Base-by-base conservation (phyloP, 2,329 filamentous ascomycete species). In the Dactylellina sp. region DNA sequence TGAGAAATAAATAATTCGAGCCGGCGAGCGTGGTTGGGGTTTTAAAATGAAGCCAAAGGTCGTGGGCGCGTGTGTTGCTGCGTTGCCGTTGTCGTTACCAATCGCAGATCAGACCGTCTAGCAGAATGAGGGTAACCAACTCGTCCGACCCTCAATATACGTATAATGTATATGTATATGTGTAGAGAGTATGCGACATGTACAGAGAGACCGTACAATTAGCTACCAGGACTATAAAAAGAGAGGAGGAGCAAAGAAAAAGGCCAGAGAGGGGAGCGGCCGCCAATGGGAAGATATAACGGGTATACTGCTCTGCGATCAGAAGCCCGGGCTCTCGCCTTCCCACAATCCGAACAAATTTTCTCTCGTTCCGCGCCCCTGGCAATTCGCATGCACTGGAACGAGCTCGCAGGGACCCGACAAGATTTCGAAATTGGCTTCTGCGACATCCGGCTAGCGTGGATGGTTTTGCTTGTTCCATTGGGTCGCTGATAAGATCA, bases 301-400 rank as follows among this genome's bases (percentile, higher is more conserved):
- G 25, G 25, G 49, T 18, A 52, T 52, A 50, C 24, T 50, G 46
- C 11, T 22, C 20, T 28, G 46, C 20, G 46, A 50, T 12, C 39
- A 42, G 14, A 28, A 5, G 28, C 49, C 24, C 68, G 70, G 70
- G 24, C 70, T 66, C 61, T 57, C 70, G 70, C 70, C 55, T 74
- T 74, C 70, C 70, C 61, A 62, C 61, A 74, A 74, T 74, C 70
- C 70, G 70, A 74, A 64, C 53, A 72, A 60, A 65, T 61, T 66
- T 66, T 66, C 49, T 61, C 56, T 35, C 25, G 56, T 53, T 49
- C 32, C 32, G 20, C 35, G 52, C 42, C 40, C 62, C 50, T 57
- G 62, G 52, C 42, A 6, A 16, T 40, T 40, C 6, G 32, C 32
- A 35, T 6, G 32, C 12, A 6, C 16, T n/a, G n/a, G n/a, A n/a